A percentile compares a stretch with the other conserved stretches of the same genome.
Evolutionary conservation across 169 alveolate species (phyloP).

Genomic region (Plasmodium adleri): DNA sequence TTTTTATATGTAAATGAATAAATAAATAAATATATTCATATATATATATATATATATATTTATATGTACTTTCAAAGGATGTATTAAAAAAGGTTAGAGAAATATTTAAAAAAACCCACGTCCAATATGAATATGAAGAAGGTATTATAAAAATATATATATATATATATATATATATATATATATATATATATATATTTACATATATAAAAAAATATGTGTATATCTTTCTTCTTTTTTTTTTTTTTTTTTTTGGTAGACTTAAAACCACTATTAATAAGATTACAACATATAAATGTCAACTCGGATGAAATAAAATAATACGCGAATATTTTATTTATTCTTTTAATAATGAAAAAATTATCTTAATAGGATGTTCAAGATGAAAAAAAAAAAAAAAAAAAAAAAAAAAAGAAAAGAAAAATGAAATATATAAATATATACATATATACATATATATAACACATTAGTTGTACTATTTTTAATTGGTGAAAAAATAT

Average conservation of each 20-base stretch:
- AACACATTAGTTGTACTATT: too few relatives aligned
- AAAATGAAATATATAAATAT: too few relatives aligned
- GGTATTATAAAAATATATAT: slow-evolving; percentile 4
- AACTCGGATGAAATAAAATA: slow-evolving; percentile 2
- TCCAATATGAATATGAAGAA: slow-evolving; percentile 50
- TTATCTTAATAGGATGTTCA: too few relatives aligned
- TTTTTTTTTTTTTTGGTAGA: slow-evolving; percentile 21
- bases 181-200: neutral
- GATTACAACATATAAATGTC: slow-evolving; percentile 36
- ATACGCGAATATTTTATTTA: too few relatives aligned
- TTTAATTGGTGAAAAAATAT: too few relatives aligned
- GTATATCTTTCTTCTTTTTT: neutral
- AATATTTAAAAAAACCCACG: slow-evolving; percentile 68
- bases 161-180: neutral
- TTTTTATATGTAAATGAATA: neutral
- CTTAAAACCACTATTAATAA: slow-evolving; percentile 54
- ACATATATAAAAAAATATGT: neutral
- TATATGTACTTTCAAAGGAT: slow-evolving; percentile 15
- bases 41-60: neutral
- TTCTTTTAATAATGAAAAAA: too few relatives aligned
- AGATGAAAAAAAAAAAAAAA: too few relatives aligned
- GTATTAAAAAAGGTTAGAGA: slow-evolving; percentile 21
- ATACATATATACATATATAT: too few relatives aligned
- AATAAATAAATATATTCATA: neutral
- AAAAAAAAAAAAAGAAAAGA: too few relatives aligned